Evolutionary conservation across 495 filamentous ascomycete genomes (phyloP), one percentile per base, ranked within the genome.

Genomic region (Aspergillus funiculosus): DNA sequence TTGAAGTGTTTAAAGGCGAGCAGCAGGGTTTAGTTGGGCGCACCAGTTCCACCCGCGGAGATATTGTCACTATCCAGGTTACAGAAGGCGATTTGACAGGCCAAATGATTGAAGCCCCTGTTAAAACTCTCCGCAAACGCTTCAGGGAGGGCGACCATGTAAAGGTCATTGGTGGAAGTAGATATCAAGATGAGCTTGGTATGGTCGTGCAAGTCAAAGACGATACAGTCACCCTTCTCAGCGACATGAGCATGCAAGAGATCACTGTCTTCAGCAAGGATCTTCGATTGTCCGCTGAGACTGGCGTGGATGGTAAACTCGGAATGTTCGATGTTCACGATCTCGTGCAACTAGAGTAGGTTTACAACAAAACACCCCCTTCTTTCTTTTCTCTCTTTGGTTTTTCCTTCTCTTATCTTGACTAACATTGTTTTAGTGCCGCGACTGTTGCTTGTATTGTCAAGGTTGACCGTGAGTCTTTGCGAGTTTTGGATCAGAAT

Each of bases 211-310:
- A 87, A 60, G 92, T 95, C 49, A 81, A 79, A 48, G 85, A 89
- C 21, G 94, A 97, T 60, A 80, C 83, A 15, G 89, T 99, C 34
- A 97, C 94, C 1, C 66, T 99, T 41, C 67, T 97, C 21, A 94
- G 83, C 41, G 94, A 99, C 65, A 83, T 89, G 55, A 89, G 76
- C 40, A 89, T 89, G 67, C 80, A 83, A 41, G 94, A 97, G 62
- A 87, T 99, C 47, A 96, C 90, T 0, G 91, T 99, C 2, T 99
- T 99, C 69, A 95, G 90, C 66, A 95, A 94, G 57, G 94, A 99
- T 63, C 72, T 99, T 27, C 78, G 92, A 46, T 85, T 94, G 61
- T 92, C 94, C 29, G 85, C 83, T 34, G 92, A 99, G 53, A 85
- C 89, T 52, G 89, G 86, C 43, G 86, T 82, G 31, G 78, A 86